These are phyloP conservation scores for Lathyrus aphaca DNA, from an alignment of 306 rosid species.

Conservation along the genomic window DNA sequence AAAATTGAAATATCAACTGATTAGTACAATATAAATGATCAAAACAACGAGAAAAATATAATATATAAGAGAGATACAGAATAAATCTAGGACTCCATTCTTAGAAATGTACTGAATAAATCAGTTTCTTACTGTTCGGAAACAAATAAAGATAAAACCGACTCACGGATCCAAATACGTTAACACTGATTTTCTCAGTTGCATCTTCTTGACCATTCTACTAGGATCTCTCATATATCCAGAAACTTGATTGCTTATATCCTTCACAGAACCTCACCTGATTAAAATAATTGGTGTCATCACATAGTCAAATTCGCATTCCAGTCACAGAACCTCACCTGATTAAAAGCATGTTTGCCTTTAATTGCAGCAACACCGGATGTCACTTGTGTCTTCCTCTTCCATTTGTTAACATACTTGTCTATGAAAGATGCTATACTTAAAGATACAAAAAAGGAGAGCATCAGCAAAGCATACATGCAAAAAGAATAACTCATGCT, in stretches of 20 bases:
- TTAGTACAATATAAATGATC: too few relatives aligned
- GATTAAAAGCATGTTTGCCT: slow-evolving; percentile 87
- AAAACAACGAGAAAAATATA: too few relatives aligned
- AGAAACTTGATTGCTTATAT: slow-evolving; percentile 81
- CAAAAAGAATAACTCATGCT: too few relatives aligned
- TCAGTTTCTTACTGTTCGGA: slow-evolving; percentile 5
- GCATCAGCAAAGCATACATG: too few relatives aligned
- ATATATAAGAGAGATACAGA: too few relatives aligned
- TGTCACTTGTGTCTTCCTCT: slow-evolving; percentile 84
- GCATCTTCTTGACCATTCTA: slow-evolving; percentile 90
- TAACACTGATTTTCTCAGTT: slow-evolving; percentile 58
- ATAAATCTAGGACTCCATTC: too few relatives aligned
- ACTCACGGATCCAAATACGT: slow-evolving; percentile 76
- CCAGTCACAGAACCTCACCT: slow-evolving; percentile 55
- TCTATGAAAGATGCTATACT: slow-evolving; percentile 74
- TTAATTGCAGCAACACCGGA: slow-evolving; percentile 90
- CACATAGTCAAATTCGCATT: slow-evolving; percentile 10
- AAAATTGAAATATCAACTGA: too few relatives aligned
- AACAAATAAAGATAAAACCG: slow-evolving; percentile 25
- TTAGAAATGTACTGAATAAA: too few relatives aligned
- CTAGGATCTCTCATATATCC: slow-evolving; percentile 91
- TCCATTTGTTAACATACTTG: slow-evolving; percentile 88
- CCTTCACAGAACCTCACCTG: slow-evolving; percentile 60
- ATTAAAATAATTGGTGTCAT: neutral
- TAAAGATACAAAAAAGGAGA: slow-evolving; percentile 47